Percentiles rank a stretch among this genome's conserved stretches.
These are phyloP conservation scores for Phoma sp. DNA, from an alignment of 2,329 filamentous ascomycete species.

Conservation along the genomic window DNA sequence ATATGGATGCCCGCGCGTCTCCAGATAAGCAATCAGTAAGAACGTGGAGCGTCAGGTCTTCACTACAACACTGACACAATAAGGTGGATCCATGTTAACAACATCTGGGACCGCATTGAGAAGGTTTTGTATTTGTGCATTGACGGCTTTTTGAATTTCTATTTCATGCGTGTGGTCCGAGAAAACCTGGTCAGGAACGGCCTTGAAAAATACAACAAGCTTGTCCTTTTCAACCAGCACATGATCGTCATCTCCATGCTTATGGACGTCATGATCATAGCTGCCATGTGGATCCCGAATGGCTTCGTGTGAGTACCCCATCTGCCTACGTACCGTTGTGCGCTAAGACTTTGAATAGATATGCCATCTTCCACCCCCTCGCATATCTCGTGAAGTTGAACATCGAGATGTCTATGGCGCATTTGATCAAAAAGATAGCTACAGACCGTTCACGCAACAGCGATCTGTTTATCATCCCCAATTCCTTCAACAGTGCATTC, in stretches of 20 bases:
- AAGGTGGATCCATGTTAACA: conserved; percentile 31
- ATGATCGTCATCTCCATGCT: conserved; percentile 35
- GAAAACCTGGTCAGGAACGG: conserved; percentile 35
- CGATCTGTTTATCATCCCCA: conserved; percentile 4
- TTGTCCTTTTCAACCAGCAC: conserved; percentile 35
- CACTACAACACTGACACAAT: background rate
- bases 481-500: background rate
- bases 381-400: conserved; percentile 56
- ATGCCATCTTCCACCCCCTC: conserved; percentile 56
- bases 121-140: conserved; percentile 35
- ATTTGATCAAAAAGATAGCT: conserved; percentile 49
- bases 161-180: conserved; percentile 36
- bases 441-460: conserved; percentile 12
- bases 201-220: conserved; percentile 32
- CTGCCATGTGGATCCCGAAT: conserved; percentile 52
- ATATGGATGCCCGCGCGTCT: conserved; percentile 40
- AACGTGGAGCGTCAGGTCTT: background rate
- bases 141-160: conserved; percentile 33
- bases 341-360: conserved; percentile 31
- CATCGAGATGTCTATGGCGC: conserved; percentile 44
- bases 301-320: conserved; percentile 43
- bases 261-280: conserved; percentile 49
- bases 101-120: conserved; percentile 36
- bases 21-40: conserved; percentile 27
- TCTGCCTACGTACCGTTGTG: background rate